Conservation (phyloP, 2,329 filamentous ascomycete species). For the Colletotrichum tropicale region DNA sequence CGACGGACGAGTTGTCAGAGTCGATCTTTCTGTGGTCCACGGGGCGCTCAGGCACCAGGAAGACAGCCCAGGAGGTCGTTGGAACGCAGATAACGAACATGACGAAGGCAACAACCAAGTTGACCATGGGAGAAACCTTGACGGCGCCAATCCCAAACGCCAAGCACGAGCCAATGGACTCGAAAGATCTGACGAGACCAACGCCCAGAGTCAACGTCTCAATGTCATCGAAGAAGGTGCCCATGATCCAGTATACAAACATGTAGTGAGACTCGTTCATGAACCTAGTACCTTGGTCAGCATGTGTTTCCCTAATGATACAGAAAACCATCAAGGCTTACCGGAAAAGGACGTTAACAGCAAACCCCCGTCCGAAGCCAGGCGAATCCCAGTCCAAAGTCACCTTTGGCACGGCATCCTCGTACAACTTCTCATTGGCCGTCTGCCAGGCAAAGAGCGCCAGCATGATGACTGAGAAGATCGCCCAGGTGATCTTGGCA, state of each 20-base stretch:
- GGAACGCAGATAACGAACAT: slow-evolving; percentile 49
- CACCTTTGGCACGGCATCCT: slow-evolving; percentile 34
- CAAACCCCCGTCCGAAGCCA: slow-evolving; percentile 50
- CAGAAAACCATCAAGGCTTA: slow-evolving; percentile 14
- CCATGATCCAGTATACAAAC: slow-evolving; percentile 57
- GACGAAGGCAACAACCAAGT: slow-evolving; percentile 50
- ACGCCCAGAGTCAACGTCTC: slow-evolving; percentile 55
- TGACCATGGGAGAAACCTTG: slow-evolving; percentile 49
- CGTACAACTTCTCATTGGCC: slow-evolving; percentile 50
- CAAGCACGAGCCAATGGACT: slow-evolving; percentile 50
- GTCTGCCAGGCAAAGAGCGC: slow-evolving; percentile 52
- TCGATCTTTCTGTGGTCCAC: slow-evolving; percentile 19
- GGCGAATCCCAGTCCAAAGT: slow-evolving; percentile 51
- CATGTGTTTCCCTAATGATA: rapidly evolving
- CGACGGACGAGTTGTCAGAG: not conserved
- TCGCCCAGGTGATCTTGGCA: slow-evolving; percentile 45
- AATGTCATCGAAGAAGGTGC: slow-evolving; percentile 54
- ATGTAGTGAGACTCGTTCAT: slow-evolving; percentile 57
- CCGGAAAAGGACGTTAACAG: slow-evolving; percentile 51
- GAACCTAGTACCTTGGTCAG: slow-evolving; percentile 32
- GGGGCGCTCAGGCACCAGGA: slow-evolving; percentile 40
- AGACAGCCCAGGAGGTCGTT: slow-evolving; percentile 36
- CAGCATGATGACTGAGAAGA: slow-evolving; percentile 46
- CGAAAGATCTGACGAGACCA: slow-evolving; percentile 51
- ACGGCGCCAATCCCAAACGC: slow-evolving; percentile 52